These are phyloP conservation scores for Aspergillus fischeri DNA, from an alignment of 2,329 filamentous ascomycete species.

Conservation along the genomic window DNA sequence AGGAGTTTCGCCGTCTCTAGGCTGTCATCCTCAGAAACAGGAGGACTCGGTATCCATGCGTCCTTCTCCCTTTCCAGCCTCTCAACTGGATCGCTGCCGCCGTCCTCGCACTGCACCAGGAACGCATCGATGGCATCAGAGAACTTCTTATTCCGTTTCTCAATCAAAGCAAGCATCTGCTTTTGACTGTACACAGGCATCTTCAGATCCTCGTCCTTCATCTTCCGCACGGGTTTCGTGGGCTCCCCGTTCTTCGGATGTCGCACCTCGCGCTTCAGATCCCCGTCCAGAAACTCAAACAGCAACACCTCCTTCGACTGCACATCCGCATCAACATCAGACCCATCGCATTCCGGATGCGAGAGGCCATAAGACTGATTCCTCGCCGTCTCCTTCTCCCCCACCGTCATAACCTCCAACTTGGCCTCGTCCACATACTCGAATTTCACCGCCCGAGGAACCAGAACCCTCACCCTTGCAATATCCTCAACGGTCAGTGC, in stretches of 20 bases:
- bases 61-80: conserved; percentile 58
- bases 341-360: conserved; percentile 34
- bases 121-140: conserved; percentile 70
- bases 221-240: conserved; percentile 61
- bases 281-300: conserved; percentile 90
- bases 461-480: conserved; percentile 71
- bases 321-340: conserved; percentile 30
- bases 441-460: conserved; percentile 77
- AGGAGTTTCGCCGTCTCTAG: conserved; percentile 34
- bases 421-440: conserved; percentile 80
- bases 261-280: conserved; percentile 75
- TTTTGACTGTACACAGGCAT: conserved; percentile 92
- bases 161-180: conserved; percentile 83
- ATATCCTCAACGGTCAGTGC: conserved; percentile 72
- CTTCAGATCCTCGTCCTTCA: conserved; percentile 75
- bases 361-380: conserved; percentile 52
- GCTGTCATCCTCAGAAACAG: conserved; percentile 36
- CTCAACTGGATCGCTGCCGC: conserved; percentile 61
- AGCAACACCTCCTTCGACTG: conserved; percentile 66
- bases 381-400: conserved; percentile 48
- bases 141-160: conserved; percentile 84
- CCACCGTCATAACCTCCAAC: conserved; percentile 72
- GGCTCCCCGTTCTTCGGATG: conserved; percentile 70
- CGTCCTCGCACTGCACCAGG: conserved; percentile 66
- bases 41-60: conserved; percentile 59